A percentile compares a stretch with the other conserved stretches of the same genome.
These are phyloP conservation scores for Rhizopogon rudus DNA, from an alignment of 768 basidiomycete genomes.

Conservation along the genomic window DNA sequence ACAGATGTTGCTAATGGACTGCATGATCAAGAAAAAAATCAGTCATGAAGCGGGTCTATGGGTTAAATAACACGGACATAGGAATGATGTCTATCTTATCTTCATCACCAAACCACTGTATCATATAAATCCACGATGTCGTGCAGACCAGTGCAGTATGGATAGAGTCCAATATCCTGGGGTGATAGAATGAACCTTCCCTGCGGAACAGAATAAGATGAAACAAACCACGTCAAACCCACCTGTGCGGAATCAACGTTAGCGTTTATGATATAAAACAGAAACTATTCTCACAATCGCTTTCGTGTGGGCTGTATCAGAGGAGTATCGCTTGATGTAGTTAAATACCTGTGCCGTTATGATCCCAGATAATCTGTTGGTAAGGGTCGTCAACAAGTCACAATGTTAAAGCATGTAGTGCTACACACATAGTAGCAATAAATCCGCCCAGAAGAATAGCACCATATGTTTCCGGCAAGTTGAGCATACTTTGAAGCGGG, in stretches of 20 bases:
- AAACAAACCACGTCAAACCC: conserved; percentile 18
- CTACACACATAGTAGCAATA: conserved; percentile 20
- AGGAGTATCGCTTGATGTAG: conserved; percentile 25
- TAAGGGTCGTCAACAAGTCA: background rate
- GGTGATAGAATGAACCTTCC: background rate
- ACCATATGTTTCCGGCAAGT: conserved; percentile 17
- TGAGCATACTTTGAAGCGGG: conserved; percentile 1
- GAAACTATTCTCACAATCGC: conserved; percentile 12
- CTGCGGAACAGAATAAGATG: background rate
- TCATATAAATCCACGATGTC: conserved; percentile 40
- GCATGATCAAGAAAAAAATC: background rate
- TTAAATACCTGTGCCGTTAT: conserved; percentile 22
- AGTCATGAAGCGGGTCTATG: background rate
- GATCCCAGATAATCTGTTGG: conserved; percentile 21
- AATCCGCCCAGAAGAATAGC: conserved; percentile 27
- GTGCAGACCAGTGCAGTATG: conserved; percentile 37
- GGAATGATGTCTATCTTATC: conserved; percentile 37
- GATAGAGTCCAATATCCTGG: conserved; percentile 30
- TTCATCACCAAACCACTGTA: conserved; percentile 36
- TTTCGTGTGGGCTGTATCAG: conserved; percentile 16
- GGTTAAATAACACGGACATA: conserved; percentile 24
- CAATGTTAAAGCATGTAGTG: background rate
- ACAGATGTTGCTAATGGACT: conserved; percentile 18
- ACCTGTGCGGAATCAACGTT: conserved; percentile 11
- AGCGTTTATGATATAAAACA: background rate